Evolutionary conservation across 2,329 filamentous ascomycete genomes (phyloP).

Genomic region (Aspergillus sp.): DNA sequence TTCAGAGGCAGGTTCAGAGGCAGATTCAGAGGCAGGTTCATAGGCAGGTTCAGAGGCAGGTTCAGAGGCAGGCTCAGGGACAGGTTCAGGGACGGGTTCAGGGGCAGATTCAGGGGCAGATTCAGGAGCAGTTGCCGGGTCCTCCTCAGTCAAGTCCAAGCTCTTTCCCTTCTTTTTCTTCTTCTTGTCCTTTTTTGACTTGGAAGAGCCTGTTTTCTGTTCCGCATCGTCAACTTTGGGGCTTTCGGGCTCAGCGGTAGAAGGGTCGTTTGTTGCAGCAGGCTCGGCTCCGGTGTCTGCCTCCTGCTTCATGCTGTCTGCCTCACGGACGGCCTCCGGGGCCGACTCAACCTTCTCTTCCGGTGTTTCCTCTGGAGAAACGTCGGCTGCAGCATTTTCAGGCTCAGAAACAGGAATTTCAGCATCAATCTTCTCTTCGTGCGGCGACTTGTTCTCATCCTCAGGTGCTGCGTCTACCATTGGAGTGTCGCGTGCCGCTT

Average conservation of each 20-base stretch:
- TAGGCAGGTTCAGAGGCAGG: constrained; percentile 1
- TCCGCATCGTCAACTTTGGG: constrained; percentile 4
- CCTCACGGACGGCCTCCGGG: background rate
- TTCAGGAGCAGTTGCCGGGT: constrained; percentile 8
- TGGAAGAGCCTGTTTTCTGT: constrained; percentile 7
- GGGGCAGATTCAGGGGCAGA: constrained; percentile 1
- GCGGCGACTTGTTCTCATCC: background rate
- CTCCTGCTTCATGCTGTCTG: background rate
- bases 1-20: constrained; percentile 1
- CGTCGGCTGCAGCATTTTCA: no score
- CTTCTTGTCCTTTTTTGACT: constrained; percentile 25
- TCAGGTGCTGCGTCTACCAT: background rate
- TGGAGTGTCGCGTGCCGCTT: background rate
- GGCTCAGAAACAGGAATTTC: background rate
- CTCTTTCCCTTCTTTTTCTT: constrained; percentile 26
- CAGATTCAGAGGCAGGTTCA: constrained; percentile 4
- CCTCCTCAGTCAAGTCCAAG: constrained; percentile 13
- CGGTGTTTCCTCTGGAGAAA: no score
- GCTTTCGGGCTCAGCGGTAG: constrained; percentile 1
- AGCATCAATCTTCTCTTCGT: constrained; percentile 1
- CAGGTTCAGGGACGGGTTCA: background rate
- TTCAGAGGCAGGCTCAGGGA: constrained; percentile 2
- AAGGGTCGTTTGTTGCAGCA: constrained; percentile 1
- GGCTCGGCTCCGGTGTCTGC: constrained; percentile 1
- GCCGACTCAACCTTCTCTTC: background rate